Evolutionary conservation across 2,329 filamentous ascomycete genomes (phyloP).

Genomic region (Bisporella sp.): DNA sequence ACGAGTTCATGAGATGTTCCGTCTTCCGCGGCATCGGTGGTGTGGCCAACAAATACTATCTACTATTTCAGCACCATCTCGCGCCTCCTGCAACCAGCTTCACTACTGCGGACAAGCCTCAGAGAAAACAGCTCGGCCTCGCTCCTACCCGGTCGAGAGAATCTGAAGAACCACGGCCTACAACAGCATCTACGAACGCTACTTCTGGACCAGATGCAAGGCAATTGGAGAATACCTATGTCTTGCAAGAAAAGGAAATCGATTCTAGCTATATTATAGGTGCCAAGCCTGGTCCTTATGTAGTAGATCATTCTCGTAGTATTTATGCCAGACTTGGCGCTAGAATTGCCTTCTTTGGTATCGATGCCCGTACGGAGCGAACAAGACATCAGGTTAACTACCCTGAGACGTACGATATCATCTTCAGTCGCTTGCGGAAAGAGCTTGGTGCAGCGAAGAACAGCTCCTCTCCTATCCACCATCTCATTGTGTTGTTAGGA

Average conservation of each 20-base stretch:
- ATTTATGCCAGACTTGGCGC: constrained; percentile 79
- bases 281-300: constrained; percentile 68
- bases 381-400: constrained; percentile 95
- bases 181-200: constrained; percentile 45
- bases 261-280: constrained; percentile 64
- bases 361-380: constrained; percentile 92
- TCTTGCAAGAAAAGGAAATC: constrained; percentile 50
- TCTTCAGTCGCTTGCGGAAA: constrained; percentile 68
- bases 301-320: constrained; percentile 79
- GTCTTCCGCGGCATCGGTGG: constrained; percentile 91
- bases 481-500: constrained; percentile 80
- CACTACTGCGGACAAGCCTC: constrained; percentile 4
- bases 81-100: constrained; percentile 80
- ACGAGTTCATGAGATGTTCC: constrained; percentile 87
- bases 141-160: not conserved
- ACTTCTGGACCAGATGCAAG: constrained; percentile 50
- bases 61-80: constrained; percentile 94
- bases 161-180: constrained; percentile 33
- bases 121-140: not conserved
- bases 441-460: constrained; percentile 65
- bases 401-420: constrained; percentile 76
- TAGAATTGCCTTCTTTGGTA: constrained; percentile 74
- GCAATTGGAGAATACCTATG: constrained; percentile 69
- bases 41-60: constrained; percentile 94
- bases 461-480: constrained; percentile 72